Percentiles rank a stretch among this genome's conserved stretches.
Evolutionary conservation across 192 early-diverging fungal species (phyloP).

Genomic region (Chytriomyces sp.): DNA sequence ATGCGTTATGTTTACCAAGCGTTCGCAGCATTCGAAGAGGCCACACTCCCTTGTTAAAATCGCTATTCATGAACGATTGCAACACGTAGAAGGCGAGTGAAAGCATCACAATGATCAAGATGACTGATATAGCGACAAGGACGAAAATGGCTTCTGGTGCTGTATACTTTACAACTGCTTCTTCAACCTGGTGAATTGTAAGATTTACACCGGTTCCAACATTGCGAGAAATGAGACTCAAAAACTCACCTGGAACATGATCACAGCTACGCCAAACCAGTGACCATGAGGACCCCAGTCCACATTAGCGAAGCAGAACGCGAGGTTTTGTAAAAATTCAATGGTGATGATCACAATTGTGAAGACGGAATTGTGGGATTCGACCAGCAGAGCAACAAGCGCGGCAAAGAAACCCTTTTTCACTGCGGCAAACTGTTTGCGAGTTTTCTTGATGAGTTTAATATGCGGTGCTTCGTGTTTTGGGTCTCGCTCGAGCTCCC

Average conservation of each 20-base stretch:
- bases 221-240: no score
- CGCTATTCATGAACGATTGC: constrained; percentile 35
- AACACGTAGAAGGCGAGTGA: constrained; percentile 32
- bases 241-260: constrained; percentile 24
- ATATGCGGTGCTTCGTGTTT: constrained; percentile 8
- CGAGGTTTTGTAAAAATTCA: constrained; percentile 38
- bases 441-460: neutral
- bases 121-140: constrained; percentile 25
- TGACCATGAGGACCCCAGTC: constrained; percentile 36
- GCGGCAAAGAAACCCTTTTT: constrained; percentile 39
- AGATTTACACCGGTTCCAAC: no score
- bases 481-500: constrained; percentile 26
- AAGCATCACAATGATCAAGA: constrained; percentile 30
- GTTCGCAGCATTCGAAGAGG: constrained; percentile 30
- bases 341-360: constrained; percentile 30
- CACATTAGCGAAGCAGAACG: constrained; percentile 36
- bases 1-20: constrained; percentile 8
- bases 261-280: constrained; percentile 16
- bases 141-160: constrained; percentile 16
- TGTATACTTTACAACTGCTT: constrained; percentile 39
- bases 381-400: constrained; percentile 38
- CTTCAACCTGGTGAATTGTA: constrained; percentile 34
- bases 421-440: constrained; percentile 10
- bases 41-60: constrained; percentile 40
- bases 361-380: constrained; percentile 29